Evolutionary conservation across 192 early-diverging fungal species (phyloP), one percentile per base, ranked within the genome.

Genomic region (Nowakowskiella sp.): DNA sequence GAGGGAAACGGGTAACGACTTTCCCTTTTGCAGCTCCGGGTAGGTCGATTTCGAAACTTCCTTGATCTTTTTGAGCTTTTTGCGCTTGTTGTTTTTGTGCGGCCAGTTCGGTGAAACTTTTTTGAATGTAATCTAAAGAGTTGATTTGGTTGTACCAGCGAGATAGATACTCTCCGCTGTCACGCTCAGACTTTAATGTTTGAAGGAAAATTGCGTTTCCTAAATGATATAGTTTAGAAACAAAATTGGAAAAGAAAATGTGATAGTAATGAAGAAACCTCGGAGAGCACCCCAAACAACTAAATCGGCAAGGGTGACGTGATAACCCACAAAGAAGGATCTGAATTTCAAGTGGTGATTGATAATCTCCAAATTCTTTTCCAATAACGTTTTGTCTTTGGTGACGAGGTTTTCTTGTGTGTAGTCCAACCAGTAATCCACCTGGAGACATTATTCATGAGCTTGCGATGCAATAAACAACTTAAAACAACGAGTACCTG

Each of bases 1-100:
- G 96, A 47, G 96, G 94, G 81, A 99, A 99, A 47, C 96, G 82
- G 25, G 93, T 97, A 22, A 93, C 91, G 16, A 99, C 93, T 60
- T 85, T 74, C 47, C 96, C 96, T 57, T 82, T 57, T 58, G 82
- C 75, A 16, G 87, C 86, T 55, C 73, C 82, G 49, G 81, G 69
- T 28, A 99, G 72, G 26, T 77, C 85, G 74, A 99, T 87, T 7
- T 99, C 94, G 56, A 99, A 96, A 47, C 81, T 86, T 25, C 90
- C 91, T 67, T 87, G 91, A 72, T 92, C 96, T 36, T 62, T 71
- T 49, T 51, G 66, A 5, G 60, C 48, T 65, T 77, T 72, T 10
- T 26, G 22, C 58, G 7, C 22, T 31, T 45, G 10, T 62, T 62
- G 6, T 36, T 42, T 23, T 61, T 61, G 39, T 39, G 48, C 2